A percentile compares a stretch with the other conserved stretches of the same genome.
These are phyloP conservation scores for Phyllosticta paracitricarpa DNA, from an alignment of 2,329 filamentous ascomycete species.

Conservation along the genomic window DNA sequence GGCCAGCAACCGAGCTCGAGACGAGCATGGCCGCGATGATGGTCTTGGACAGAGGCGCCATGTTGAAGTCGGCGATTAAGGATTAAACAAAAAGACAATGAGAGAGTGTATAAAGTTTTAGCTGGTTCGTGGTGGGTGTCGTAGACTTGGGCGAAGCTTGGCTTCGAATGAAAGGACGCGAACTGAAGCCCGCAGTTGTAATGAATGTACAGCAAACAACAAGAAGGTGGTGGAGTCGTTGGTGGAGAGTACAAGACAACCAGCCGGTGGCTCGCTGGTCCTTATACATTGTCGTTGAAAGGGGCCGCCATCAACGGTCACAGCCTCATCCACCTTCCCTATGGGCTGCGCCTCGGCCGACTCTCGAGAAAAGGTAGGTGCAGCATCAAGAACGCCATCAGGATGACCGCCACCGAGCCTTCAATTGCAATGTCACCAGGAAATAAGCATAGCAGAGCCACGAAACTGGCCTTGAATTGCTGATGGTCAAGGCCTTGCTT, in stretches of 20 bases:
- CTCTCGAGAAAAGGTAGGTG: not conserved
- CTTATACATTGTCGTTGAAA: not conserved
- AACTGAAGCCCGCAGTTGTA: not conserved
- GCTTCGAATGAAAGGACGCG: slow-evolving; percentile 1
- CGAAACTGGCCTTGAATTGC: not conserved
- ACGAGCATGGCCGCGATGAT: not conserved
- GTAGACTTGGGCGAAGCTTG: not conserved
- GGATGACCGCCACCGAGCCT: not conserved
- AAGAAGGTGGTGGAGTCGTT: not conserved
- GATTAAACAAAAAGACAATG: not conserved
- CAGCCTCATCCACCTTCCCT: not conserved
- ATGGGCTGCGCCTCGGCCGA: not conserved
- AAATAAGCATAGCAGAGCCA: not conserved
- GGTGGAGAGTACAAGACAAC: not conserved
- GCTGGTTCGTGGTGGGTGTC: not conserved
- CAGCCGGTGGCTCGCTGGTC: not conserved
- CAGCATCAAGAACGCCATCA: not conserved
- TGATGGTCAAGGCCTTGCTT: not conserved
- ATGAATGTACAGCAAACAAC: not conserved
- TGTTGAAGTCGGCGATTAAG: not conserved
- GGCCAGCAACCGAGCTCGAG: not conserved
- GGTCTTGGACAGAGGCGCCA: not conserved
- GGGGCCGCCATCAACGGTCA: not conserved
- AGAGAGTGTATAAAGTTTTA: not conserved
- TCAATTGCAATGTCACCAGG: not conserved